Evolutionary conservation across 1,139 yeast genomes (phyloP).

Genomic region (Sugiyamaella xylanicola): DNA sequence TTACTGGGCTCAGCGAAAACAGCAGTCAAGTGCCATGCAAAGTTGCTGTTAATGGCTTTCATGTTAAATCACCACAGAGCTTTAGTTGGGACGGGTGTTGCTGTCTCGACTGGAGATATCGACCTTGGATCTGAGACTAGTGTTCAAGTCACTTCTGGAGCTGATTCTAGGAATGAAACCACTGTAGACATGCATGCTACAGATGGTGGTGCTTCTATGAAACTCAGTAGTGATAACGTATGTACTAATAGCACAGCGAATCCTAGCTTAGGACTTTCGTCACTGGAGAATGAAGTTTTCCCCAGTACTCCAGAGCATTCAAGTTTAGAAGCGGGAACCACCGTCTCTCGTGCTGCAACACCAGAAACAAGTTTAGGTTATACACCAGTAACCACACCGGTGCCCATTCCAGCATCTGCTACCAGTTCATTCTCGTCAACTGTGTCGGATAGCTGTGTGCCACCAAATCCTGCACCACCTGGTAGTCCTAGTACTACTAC

Average conservation of each 20-base stretch:
- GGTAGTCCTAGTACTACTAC: neutral
- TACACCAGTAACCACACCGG: neutral
- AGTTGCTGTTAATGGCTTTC: slow-evolving; percentile 33
- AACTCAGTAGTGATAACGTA: neutral
- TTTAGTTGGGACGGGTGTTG: slow-evolving; percentile 19
- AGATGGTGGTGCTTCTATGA: neutral
- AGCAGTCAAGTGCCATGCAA: slow-evolving; percentile 33
- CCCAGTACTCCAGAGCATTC: slow-evolving; percentile 1
- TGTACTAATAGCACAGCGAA: neutral
- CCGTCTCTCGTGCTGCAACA: neutral
- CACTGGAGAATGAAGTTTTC: slow-evolving; percentile 11
- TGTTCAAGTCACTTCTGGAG: neutral
- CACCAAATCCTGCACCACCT: neutral
- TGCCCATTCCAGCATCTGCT: neutral
- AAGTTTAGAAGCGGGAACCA: neutral
- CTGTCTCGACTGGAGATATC: neutral
- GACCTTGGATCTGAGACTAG: neutral
- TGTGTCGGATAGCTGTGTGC: neutral
- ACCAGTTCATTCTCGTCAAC: neutral
- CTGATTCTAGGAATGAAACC: neutral
- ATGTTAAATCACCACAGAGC: slow-evolving; percentile 31
- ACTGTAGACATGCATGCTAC: neutral
- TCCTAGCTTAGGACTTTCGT: neutral
- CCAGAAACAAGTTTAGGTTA: neutral
- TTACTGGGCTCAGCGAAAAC: slow-evolving; percentile 30